Conservation (phyloP, 768 basidiomycete genomes). For the Pleurotus cornucopiae region DNA sequence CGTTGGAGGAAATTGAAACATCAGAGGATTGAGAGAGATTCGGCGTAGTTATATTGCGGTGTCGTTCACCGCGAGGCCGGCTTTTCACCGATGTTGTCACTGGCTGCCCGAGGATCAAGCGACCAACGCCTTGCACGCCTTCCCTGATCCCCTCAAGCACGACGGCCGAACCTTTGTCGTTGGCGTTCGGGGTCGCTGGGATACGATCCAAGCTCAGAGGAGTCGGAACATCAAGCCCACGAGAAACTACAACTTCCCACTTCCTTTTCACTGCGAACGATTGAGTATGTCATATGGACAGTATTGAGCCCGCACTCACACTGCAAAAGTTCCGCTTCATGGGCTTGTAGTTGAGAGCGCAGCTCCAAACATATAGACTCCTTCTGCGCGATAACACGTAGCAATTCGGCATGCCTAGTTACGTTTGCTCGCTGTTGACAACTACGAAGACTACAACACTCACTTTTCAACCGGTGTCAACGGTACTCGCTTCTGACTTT, state of each 20-base stretch:
- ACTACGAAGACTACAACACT: not conserved
- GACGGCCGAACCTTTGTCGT: conserved; percentile 18
- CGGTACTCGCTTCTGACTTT: not conserved
- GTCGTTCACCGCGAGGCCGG: conserved; percentile 2
- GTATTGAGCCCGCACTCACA: conserved; percentile 31
- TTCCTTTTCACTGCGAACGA: conserved; percentile 61
- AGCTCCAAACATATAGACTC: conserved; percentile 82
- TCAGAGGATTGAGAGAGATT: conserved; percentile 13
- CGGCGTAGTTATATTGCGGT: conserved; percentile 5
- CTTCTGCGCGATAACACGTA: conserved; percentile 85
- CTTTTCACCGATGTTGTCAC: conserved; percentile 10
- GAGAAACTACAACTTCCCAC: conserved; percentile 78
- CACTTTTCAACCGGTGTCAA: conserved; percentile 1
- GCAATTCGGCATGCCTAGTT: conserved; percentile 71
- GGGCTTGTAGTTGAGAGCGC: conserved; percentile 63
- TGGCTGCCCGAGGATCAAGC: conserved; percentile 37
- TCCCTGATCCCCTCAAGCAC: conserved; percentile 61
- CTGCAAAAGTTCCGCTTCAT: conserved; percentile 70
- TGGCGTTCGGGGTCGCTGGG: conserved; percentile 9
- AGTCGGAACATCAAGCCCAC: conserved; percentile 42
- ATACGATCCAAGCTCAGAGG: conserved; percentile 11
- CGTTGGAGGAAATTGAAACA: not conserved
- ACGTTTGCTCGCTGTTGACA: not conserved
- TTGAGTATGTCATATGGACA: not conserved
- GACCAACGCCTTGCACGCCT: conserved; percentile 55